phyloP scores from a whole-genome alignment of 139 green algal genomes.

The Chlamydomonas sp. region DNA sequence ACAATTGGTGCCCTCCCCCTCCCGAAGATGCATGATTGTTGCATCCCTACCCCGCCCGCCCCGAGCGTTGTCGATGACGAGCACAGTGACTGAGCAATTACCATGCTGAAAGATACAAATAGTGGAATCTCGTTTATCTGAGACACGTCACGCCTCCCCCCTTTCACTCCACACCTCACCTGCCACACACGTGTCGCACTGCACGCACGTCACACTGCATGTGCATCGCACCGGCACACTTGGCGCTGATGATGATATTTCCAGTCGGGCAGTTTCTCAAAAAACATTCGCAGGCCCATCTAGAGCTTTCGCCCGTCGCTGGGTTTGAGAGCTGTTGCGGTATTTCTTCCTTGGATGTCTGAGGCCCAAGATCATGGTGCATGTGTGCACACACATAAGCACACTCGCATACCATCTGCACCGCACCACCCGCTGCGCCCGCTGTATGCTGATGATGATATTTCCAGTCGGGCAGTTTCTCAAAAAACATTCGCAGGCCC shows the following conservation, averaged over 20 bases:
- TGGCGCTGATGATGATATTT: slow-evolving; percentile 40
- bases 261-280: slow-evolving; percentile 51
- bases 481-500: slow-evolving; percentile 65
- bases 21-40: too few species aligned
- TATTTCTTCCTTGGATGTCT: slow-evolving; percentile 65
- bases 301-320: slow-evolving; percentile 56
- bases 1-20: too few species aligned
- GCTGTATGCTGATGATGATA: slow-evolving; percentile 48
- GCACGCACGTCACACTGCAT: not conserved
- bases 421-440: too few species aligned
- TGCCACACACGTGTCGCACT: not conserved
- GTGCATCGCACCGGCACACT: not conserved
- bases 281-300: slow-evolving; percentile 64
- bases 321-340: slow-evolving; percentile 64
- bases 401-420: too few species aligned
- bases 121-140: too few species aligned
- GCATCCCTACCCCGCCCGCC: too few species aligned
- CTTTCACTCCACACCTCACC: not conserved
- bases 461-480: slow-evolving; percentile 48
- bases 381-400: too few species aligned
- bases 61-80: too few species aligned
- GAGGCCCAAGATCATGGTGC: too few species aligned
- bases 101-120: not conserved
- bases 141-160: too few species aligned
- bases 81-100: not conserved